Percentiles rank a stretch among this genome's conserved stretches.
phyloP scores from a whole-genome alignment of 164 flowering plant genomes.

The Platanus orientalis region DNA sequence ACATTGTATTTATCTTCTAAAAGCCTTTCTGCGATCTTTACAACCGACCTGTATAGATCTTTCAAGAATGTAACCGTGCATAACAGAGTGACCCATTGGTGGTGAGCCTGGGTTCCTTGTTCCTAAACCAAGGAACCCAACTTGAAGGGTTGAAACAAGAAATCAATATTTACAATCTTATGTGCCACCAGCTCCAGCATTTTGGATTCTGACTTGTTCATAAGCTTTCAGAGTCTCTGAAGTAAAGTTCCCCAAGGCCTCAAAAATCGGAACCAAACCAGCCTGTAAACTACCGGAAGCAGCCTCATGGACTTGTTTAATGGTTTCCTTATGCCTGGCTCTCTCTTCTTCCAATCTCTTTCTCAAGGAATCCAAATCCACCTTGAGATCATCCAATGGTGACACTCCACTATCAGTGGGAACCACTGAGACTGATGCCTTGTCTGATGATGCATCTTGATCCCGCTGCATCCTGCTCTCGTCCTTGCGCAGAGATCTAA shows the following conservation, averaged over 20 bases:
- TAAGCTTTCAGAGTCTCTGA: conserved; percentile 61
- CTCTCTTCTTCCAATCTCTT: conserved; percentile 70
- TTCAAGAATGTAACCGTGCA: neutral
- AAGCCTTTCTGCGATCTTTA: neutral
- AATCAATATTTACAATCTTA: conserved; percentile 5
- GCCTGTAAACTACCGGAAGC: conserved; percentile 72
- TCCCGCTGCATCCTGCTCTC: conserved; percentile 30
- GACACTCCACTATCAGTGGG: conserved; percentile 56
- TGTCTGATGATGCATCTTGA: conserved; percentile 39
- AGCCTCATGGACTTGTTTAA: conserved; percentile 62
- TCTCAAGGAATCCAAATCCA: conserved; percentile 70
- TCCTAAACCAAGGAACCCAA: conserved; percentile 4
- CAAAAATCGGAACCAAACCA: conserved; percentile 79
- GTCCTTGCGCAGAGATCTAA: conserved; percentile 41
- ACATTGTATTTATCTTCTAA: neutral
- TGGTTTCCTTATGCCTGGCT: conserved; percentile 60
- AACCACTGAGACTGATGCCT: conserved; percentile 38
- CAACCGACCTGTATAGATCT: no score
- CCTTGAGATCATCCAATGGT: conserved; percentile 60
- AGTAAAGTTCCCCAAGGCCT: conserved; percentile 66
- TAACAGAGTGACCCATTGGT: neutral
- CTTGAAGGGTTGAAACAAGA: neutral
- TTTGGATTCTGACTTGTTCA: conserved; percentile 59
- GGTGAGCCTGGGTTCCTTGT: conserved; percentile 8
- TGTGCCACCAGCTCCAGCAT: conserved; percentile 14